These are phyloP conservation scores for Gonium pectorale DNA, from an alignment of 139 green algal genomes.

Conservation along the genomic window DNA sequence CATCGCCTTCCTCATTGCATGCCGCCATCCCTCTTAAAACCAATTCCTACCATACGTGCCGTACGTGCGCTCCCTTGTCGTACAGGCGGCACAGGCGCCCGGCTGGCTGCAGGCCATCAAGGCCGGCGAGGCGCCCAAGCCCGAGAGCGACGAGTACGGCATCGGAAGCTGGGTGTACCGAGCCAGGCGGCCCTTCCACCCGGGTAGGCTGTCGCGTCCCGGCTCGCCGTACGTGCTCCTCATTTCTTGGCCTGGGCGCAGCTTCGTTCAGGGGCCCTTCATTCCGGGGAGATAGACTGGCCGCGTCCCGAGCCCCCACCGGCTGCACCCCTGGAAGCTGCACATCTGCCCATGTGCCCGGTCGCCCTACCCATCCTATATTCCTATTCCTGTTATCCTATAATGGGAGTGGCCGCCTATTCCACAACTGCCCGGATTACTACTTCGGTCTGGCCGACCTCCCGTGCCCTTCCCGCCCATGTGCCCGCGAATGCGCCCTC, in stretches of 20 bases:
- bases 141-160: conserved; percentile 76
- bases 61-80: not conserved
- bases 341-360: conserved; percentile 75
- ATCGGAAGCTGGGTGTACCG: conserved; percentile 81
- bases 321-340: conserved; percentile 69
- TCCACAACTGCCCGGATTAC: too few species aligned
- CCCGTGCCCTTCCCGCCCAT: not conserved
- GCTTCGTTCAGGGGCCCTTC: too few species aligned
- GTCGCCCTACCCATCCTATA: too few species aligned
- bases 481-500: too few species aligned
- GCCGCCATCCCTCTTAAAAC: too few species aligned
- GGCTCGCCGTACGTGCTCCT: too few species aligned
- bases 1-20: too few species aligned
- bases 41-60: too few species aligned
- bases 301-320: conserved; percentile 75
- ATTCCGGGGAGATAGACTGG: conserved; percentile 37
- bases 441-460: too few species aligned
- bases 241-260: too few species aligned
- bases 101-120: conserved; percentile 68
- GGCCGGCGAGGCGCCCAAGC: conserved; percentile 47
- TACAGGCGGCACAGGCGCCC: conserved; percentile 56
- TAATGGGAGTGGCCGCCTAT: too few species aligned
- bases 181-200: conserved; percentile 81
- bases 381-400: too few species aligned
- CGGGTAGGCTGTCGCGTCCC: conserved; percentile 44